Conservation (phyloP, 352 stramenopile species). For the Blastocystis sp. region DNA sequence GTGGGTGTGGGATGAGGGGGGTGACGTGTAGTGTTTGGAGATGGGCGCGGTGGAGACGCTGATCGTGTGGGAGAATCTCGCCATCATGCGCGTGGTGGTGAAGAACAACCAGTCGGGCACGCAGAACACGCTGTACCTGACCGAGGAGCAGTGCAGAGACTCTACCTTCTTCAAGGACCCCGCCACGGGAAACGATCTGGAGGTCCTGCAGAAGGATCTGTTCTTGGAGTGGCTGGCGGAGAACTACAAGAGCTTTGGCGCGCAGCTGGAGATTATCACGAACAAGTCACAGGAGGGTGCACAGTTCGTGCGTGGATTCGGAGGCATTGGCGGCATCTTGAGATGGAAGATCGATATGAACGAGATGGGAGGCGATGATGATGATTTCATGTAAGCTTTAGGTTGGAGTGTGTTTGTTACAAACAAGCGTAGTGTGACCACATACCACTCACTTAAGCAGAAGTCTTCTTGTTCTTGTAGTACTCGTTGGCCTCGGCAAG, state of each 20-base stretch:
- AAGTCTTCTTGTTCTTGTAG: slow-evolving; percentile 51
- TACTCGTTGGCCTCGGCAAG: slow-evolving; percentile 38
- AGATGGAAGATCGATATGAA: slow-evolving; percentile 97
- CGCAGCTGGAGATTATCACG: slow-evolving; percentile 94
- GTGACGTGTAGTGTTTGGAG: slow-evolving; percentile 69
- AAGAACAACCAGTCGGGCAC: slow-evolving; percentile 80
- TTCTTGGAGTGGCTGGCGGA: slow-evolving; percentile 98
- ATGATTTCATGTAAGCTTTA: slow-evolving; percentile 43
- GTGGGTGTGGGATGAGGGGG: slow-evolving; percentile 59
- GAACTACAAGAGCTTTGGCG: slow-evolving; percentile 98
- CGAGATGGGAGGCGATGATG: slow-evolving; percentile 78
- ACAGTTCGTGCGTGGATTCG: slow-evolving; percentile 98
- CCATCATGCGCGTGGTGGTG: slow-evolving; percentile 81
- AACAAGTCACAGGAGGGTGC: slow-evolving; percentile 88
- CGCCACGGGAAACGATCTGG: slow-evolving; percentile 85
- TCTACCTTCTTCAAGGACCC: slow-evolving; percentile 85
- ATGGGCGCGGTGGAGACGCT: slow-evolving; percentile 93
- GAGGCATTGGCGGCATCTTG: slow-evolving; percentile 93
- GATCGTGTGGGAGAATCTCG: slow-evolving; percentile 98
- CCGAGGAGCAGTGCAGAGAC: slow-evolving; percentile 73
- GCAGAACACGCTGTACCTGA: slow-evolving; percentile 74
- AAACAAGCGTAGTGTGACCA: slow-evolving; percentile 41
- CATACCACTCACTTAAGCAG: slow-evolving; percentile 15
- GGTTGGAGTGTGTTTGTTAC: background rate
- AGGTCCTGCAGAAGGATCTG: slow-evolving; percentile 86